These are phyloP conservation scores for Aegilops speltoides DNA, from an alignment of 176 grass and related monocot genomes.

Conservation along the genomic window DNA sequence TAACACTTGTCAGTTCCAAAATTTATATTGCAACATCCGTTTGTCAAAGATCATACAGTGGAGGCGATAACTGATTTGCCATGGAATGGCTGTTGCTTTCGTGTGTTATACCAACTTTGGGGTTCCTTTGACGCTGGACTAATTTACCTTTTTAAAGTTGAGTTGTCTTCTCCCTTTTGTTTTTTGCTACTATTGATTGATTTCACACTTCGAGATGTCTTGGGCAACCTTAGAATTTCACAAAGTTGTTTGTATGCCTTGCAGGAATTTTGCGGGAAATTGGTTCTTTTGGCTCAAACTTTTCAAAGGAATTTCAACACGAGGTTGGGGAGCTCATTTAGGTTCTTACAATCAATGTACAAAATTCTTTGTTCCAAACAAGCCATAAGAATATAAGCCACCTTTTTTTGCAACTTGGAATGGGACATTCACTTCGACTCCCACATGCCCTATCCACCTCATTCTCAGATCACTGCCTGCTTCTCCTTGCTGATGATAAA, in stretches of 20 bases:
- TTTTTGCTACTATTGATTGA: too few species aligned
- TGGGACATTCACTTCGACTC: too few species aligned
- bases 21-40: constrained; percentile 33
- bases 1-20: constrained; percentile 19
- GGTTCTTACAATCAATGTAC: too few species aligned
- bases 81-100: constrained; percentile 13
- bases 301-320: neutral
- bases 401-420: too few species aligned
- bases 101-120: constrained; percentile 21
- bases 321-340: neutral
- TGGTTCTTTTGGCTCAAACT: neutral
- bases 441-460: too few species aligned
- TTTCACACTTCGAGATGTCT: neutral
- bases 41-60: constrained; percentile 23
- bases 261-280: neutral
- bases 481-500: too few species aligned
- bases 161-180: neutral
- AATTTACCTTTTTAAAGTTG: neutral
- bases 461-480: too few species aligned
- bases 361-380: too few species aligned
- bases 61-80: constrained; percentile 25
- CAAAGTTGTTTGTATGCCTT: neutral
- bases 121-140: constrained; percentile 10
- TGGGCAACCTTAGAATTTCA: neutral
- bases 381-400: too few species aligned